Evolutionary conservation across 2,329 filamentous ascomycete species (phyloP).

Genomic region (Neopestalotiopsis sp.): DNA sequence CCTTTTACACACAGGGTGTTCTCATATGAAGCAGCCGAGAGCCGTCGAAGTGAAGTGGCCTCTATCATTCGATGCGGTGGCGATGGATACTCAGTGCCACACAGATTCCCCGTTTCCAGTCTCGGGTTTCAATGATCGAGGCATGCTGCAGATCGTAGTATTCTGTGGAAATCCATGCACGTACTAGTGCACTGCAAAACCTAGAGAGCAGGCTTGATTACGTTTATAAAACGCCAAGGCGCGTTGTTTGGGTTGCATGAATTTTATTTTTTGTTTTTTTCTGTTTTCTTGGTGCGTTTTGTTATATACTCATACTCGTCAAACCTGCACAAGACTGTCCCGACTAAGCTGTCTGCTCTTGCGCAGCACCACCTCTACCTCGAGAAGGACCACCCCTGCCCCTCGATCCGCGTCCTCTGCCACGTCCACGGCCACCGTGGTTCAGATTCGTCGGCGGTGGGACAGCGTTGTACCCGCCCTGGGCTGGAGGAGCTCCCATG

Average conservation of each 20-base stretch:
- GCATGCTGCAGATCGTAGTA: too few relatives aligned
- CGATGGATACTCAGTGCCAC: too few relatives aligned
- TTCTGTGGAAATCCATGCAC: too few relatives aligned
- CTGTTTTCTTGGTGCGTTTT: not conserved
- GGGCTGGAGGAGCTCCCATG: constrained; percentile 40
- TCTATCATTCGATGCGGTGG: too few relatives aligned
- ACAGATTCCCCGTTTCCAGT: too few relatives aligned
- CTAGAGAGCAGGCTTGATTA: not conserved
- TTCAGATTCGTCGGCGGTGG: constrained; percentile 66
- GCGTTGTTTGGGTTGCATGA: not conserved
- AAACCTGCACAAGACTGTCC: not conserved
- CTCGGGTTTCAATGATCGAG: too few relatives aligned
- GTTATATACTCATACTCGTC: too few relatives aligned
- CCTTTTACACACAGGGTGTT: too few relatives aligned
- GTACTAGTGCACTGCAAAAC: too few relatives aligned
- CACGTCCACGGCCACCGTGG: constrained; percentile 40
- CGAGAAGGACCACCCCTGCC: constrained; percentile 3
- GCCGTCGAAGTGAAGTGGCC: too few relatives aligned
- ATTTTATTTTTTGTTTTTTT: not conserved
- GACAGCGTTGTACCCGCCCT: constrained; percentile 54
- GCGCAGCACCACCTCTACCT: constrained; percentile 7
- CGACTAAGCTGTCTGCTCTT: constrained; percentile 1
- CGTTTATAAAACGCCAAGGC: not conserved
- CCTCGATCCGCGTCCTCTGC: constrained; percentile 30
- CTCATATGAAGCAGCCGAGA: too few relatives aligned